phyloP scores from a whole-genome alignment of 306 rosid species.

The Comarum palustre region DNA sequence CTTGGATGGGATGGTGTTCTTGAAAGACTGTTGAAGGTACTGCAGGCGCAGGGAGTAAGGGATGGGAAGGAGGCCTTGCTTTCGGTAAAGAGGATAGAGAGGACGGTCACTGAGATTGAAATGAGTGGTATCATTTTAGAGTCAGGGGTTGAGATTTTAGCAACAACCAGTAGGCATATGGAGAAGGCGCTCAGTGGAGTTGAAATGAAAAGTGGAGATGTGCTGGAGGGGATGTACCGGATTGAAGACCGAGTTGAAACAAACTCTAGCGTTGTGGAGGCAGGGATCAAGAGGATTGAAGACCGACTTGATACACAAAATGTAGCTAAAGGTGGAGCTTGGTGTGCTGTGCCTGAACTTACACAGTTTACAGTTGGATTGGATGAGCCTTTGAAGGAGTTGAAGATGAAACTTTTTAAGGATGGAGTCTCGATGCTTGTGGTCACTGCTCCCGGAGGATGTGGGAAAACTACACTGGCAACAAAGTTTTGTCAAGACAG shows the following conservation, averaged over 20 bases:
- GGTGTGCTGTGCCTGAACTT: slow-evolving; percentile 39
- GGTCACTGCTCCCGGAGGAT: slow-evolving; percentile 19
- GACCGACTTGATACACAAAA: neutral
- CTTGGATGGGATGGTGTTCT: slow-evolving; percentile 26
- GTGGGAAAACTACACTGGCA: slow-evolving; percentile 8
- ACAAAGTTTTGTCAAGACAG: slow-evolving; percentile 6
- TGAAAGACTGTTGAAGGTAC: neutral
- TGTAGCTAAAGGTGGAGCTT: neutral
- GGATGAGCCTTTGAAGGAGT: slow-evolving; percentile 41
- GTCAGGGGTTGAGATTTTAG: neutral
- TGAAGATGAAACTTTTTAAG: slow-evolving; percentile 41
- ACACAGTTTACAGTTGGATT: slow-evolving; percentile 44
- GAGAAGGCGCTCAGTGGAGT: neutral
- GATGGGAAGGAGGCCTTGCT: slow-evolving; percentile 11
- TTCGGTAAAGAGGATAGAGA: neutral
- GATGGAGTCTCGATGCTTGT: slow-evolving; percentile 31
- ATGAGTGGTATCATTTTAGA: neutral
- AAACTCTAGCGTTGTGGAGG: neutral
- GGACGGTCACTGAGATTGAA: neutral
- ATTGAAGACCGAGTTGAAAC: neutral
- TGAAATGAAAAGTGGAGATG: neutral
- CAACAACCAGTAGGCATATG: neutral
- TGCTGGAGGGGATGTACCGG: neutral
- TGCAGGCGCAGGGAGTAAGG: slow-evolving; percentile 25
- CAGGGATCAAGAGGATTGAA: neutral